A percentile compares a stretch with the other conserved stretches of the same genome.
Evolutionary conservation across 2,329 filamentous ascomycete genomes (phyloP).

Genomic region (Chrysoporthe deuterocubensis): DNA sequence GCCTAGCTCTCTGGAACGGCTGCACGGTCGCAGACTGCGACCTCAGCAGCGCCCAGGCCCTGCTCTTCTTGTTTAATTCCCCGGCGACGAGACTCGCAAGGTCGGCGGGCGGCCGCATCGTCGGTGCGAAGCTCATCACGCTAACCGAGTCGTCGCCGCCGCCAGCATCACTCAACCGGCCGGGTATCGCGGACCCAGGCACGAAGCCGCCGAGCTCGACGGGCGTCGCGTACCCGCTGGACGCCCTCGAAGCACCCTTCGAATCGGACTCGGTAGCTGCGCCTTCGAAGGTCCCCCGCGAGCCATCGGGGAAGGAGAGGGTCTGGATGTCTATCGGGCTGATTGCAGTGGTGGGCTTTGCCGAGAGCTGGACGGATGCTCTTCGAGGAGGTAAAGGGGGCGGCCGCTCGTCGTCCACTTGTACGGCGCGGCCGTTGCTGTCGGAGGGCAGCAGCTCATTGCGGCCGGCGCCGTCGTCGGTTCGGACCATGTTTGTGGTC

Average conservation of each 20-base stretch:
- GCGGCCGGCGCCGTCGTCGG: slow-evolving; percentile 29
- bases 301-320: slow-evolving; percentile 72
- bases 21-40: slow-evolving; percentile 63
- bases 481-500: slow-evolving; percentile 31
- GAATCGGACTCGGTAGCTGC: slow-evolving; percentile 35
- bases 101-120: slow-evolving; percentile 67
- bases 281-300: slow-evolving; percentile 63
- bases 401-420: slow-evolving; percentile 28
- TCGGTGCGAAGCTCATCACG: slow-evolving; percentile 68
- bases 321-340: slow-evolving; percentile 82
- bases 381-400: slow-evolving; percentile 36
- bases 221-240: slow-evolving; percentile 46
- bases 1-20: slow-evolving; percentile 56
- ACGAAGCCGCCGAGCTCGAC: slow-evolving; percentile 27
- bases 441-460: slow-evolving; percentile 23
- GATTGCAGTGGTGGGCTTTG: slow-evolving; percentile 79
- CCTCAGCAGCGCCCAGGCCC: slow-evolving; percentile 70
- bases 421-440: slow-evolving; percentile 15
- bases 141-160: slow-evolving; percentile 68
- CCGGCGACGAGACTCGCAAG: slow-evolving; percentile 82
- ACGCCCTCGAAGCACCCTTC: slow-evolving; percentile 36
- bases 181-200: slow-evolving; percentile 26
- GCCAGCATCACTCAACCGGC: slow-evolving; percentile 14
- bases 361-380: slow-evolving; percentile 30
- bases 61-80: slow-evolving; percentile 66